Conservation (phyloP, 441 rosid species). For the Corymbia calophylla region DNA sequence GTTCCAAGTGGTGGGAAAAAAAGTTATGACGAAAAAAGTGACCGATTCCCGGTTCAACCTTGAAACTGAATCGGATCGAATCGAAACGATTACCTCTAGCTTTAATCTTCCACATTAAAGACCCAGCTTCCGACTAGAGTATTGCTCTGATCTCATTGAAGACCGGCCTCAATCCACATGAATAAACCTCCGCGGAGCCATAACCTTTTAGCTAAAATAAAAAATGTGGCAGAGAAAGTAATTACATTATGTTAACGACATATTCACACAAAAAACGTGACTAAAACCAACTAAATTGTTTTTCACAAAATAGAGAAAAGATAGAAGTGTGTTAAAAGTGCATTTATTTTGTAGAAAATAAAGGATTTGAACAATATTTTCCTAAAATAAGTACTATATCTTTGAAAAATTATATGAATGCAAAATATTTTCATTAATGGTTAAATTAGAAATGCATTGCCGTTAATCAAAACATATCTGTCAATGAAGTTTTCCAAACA, state of each 20-base stretch:
- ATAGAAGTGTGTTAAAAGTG: not conserved
- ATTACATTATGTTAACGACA: not conserved
- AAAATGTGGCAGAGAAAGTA: not conserved
- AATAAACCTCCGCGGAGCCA: no score
- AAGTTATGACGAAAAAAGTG: no score
- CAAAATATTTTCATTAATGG: no score
- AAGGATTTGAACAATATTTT: not conserved
- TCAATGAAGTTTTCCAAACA: no score
- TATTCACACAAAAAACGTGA: not conserved
- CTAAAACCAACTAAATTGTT: not conserved
- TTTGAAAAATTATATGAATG: not conserved
- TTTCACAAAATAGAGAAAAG: not conserved
- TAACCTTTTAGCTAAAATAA: not conserved
- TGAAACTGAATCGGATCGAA: no score
- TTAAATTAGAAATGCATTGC: accelerated
- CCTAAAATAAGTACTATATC: accelerated
- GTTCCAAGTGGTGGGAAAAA: no score
- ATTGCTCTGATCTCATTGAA: no score
- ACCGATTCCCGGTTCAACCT: no score
- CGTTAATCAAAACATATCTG: not conserved
- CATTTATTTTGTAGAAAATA: not conserved
- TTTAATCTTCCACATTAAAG: no score
- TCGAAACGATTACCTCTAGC: no score
- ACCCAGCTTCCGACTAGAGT: no score
- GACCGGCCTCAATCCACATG: no score